Conservation (phyloP, 2,329 filamentous ascomycete genomes). For the Alternaria atra region DNA sequence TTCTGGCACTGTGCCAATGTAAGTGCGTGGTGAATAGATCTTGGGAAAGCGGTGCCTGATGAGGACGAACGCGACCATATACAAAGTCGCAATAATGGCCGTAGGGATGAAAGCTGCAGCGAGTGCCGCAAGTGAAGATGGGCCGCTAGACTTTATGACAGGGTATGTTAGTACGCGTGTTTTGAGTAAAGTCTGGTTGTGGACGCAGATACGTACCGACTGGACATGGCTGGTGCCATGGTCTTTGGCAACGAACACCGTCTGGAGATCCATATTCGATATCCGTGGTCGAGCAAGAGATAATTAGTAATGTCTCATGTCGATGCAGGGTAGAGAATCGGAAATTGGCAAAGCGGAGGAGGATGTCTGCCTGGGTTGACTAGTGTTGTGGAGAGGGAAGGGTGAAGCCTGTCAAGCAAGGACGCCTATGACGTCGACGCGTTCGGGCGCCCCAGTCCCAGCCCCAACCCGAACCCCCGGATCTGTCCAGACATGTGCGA, state of each 20-base stretch:
- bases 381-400: slow-evolving; percentile 9
- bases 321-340: neutral
- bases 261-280: slow-evolving; percentile 28
- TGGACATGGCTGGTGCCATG: slow-evolving; percentile 22
- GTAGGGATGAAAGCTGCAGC: slow-evolving; percentile 49
- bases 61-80: slow-evolving; percentile 50
- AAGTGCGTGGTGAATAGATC: slow-evolving; percentile 57
- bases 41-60: slow-evolving; percentile 55
- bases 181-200: neutral
- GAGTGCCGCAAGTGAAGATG: slow-evolving; percentile 45
- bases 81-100: slow-evolving; percentile 39
- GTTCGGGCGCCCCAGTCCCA: neutral
- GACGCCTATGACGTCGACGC: slow-evolving; percentile 25
- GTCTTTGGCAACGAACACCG: slow-evolving; percentile 21
- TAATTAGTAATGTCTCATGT: slow-evolving; percentile 14
- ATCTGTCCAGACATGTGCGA: slow-evolving; percentile 17
- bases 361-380: slow-evolving; percentile 4
- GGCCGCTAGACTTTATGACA: slow-evolving; percentile 36
- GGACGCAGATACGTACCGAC: slow-evolving; percentile 25
- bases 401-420: slow-evolving; percentile 13
- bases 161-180: slow-evolving; percentile 15
- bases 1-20: slow-evolving; percentile 54
- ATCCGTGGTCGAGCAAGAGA: neutral
- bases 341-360: slow-evolving; percentile 2
- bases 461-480: slow-evolving; percentile 2